These are phyloP conservation scores for Beauveria caledonica DNA, from an alignment of 2,329 filamentous ascomycete species.

Conservation along the genomic window DNA sequence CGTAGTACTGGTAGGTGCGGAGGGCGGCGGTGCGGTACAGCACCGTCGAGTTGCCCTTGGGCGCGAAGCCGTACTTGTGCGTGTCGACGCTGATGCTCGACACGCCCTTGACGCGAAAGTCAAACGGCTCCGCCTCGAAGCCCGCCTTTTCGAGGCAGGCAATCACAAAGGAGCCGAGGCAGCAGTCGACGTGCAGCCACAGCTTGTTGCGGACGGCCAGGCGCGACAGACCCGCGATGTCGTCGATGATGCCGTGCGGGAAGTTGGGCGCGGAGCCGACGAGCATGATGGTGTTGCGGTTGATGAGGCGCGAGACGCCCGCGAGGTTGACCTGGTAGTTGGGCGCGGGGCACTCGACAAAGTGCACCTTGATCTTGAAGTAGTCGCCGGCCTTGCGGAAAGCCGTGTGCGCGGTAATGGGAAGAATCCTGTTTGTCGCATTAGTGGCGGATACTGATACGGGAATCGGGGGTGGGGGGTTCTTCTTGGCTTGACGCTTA, in stretches of 20 bases:
- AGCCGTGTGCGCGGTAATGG: slow-evolving; percentile 88
- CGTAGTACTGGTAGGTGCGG: slow-evolving; percentile 90
- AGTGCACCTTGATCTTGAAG: slow-evolving; percentile 92
- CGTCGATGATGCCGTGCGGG: slow-evolving; percentile 95
- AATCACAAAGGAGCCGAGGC: slow-evolving; percentile 88
- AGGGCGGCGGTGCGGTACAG: slow-evolving; percentile 76
- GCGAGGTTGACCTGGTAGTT: slow-evolving; percentile 74
- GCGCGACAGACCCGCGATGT: slow-evolving; percentile 77
- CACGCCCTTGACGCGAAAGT: slow-evolving; percentile 89
- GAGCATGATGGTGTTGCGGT: slow-evolving; percentile 86
- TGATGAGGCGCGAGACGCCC: slow-evolving; percentile 76
- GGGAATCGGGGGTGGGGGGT: not conserved
- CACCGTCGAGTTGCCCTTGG: slow-evolving; percentile 91
- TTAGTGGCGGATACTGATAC: not conserved
- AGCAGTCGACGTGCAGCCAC: slow-evolving; percentile 95
- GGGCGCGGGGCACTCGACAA: slow-evolving; percentile 79
- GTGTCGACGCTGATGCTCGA: slow-evolving; percentile 95
- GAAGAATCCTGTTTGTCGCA: slow-evolving; percentile 61
- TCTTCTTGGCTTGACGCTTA: slow-evolving; percentile 30
- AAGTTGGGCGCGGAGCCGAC: slow-evolving; percentile 97
- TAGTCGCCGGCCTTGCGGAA: slow-evolving; percentile 94
- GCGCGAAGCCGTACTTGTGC: slow-evolving; percentile 98
- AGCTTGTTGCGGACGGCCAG: slow-evolving; percentile 72
- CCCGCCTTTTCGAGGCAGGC: slow-evolving; percentile 90
- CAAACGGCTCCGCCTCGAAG: slow-evolving; percentile 80